Evolutionary conservation across 169 alveolate genomes (phyloP).

Genomic region (Blepharisma undulans): DNA sequence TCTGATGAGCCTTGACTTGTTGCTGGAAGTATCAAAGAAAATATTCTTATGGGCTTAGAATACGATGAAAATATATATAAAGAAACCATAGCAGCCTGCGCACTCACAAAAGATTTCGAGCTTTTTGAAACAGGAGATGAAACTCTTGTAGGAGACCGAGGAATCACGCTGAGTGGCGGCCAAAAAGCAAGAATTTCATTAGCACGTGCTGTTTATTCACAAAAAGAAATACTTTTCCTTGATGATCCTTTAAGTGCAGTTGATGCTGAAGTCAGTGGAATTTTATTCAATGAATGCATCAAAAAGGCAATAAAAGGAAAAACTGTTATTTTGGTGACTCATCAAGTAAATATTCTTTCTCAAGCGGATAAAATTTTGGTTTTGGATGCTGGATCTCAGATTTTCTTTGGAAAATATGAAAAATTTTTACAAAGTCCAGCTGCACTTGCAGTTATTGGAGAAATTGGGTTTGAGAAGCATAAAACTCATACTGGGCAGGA

Average conservation of each 20-base stretch:
- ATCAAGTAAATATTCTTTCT: slow-evolving; percentile 68
- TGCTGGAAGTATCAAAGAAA: slow-evolving; percentile 27
- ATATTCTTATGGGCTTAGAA: neutral
- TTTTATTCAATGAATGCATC: slow-evolving; percentile 78
- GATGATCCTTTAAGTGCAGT: slow-evolving; percentile 92
- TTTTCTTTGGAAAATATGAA: slow-evolving; percentile 5
- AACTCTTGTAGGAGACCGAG: slow-evolving; percentile 91
- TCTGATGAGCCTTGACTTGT: slow-evolving; percentile 33
- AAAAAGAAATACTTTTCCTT: slow-evolving; percentile 79
- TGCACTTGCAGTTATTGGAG: neutral
- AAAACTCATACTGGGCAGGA: neutral
- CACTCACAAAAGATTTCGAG: slow-evolving; percentile 71
- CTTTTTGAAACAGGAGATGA: slow-evolving; percentile 86
- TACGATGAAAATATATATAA: slow-evolving; percentile 64
- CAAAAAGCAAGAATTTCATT: slow-evolving; percentile 90
- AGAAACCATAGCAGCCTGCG: slow-evolving; percentile 63
- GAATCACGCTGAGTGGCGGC: slow-evolving; percentile 91
- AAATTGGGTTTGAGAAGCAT: neutral
- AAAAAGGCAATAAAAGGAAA: slow-evolving; percentile 59
- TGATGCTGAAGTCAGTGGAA: slow-evolving; percentile 88
- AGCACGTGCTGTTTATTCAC: slow-evolving; percentile 92
- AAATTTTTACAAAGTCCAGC: neutral
- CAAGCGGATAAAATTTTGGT: slow-evolving; percentile 79
- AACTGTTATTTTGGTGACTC: slow-evolving; percentile 84
- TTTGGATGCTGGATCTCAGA: slow-evolving; percentile 47